Base-by-base conservation (phyloP, 2,329 filamentous ascomycete species). In the Colletotrichum kahawae region DNA sequence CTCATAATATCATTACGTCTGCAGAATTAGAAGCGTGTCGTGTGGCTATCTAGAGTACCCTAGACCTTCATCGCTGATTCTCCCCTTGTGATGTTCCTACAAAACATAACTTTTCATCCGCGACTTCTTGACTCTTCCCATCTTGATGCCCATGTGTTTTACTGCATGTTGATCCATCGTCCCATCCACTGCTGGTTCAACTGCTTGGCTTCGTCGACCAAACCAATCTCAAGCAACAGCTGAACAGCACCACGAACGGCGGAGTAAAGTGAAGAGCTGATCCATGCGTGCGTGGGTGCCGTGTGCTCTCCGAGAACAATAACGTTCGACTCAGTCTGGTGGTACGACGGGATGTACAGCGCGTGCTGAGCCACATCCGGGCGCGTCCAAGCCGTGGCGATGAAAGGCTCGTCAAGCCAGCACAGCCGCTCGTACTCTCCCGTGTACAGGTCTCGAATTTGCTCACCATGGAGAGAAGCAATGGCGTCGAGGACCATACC, bases 401-500 rank as follows among this genome's bases (percentile, higher is more conserved):
- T 78, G 71, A 80, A 76, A 56, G 80, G 77, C 67, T 83, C 82
- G 60, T 81, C 66, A 7, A 82, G 70, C 82, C 82, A 83, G 73
- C 82, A 83, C 13, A 82, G 77, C n/a, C 81, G 77, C 67, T 81
- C 79, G 62, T 82, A 83, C 31, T 80, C 73, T 4, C 82, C 82
- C 0, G 82, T 83, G 64, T 82, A 84, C 7, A 79, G 66, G 21
- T 80, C 77, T 38, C 66, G 67, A 18, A 78, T 76, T 27, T 79
- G 65, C 0, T 87, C 81, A 4, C 93, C 92, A 79, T 94, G 92
- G 16, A 93, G 88, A 79, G 93, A 90, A 24, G 90, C 85, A 90
- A 94, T 93, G 10, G 92, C 90, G 48, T 92, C 88, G 77, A 93
- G 88, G 3, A 93, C 88, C 74, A 90, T 86, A 2, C 88, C 87